Percentiles rank a stretch among this genome's conserved stretches.
Evolutionary conservation across 768 basidiomycete species (phyloP).

Genomic region (Kwoniella europaea): DNA sequence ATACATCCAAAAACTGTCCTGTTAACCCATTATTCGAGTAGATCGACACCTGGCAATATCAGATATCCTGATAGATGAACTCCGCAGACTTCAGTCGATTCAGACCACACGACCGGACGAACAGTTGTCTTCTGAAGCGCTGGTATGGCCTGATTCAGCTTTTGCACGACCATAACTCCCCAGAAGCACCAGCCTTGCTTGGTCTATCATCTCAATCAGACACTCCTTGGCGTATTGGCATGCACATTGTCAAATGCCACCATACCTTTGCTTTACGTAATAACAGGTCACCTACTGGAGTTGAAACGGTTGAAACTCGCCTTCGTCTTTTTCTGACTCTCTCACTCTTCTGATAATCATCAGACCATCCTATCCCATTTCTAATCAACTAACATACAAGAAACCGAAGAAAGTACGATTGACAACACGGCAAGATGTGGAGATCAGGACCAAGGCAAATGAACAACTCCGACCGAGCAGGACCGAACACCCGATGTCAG

Average conservation of each 20-base stretch:
- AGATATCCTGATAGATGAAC: too few relatives aligned
- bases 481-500: constrained; percentile 50
- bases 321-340: background rate
- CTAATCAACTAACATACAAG: background rate
- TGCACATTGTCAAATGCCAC: background rate
- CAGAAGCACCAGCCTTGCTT: too few relatives aligned
- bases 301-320: background rate
- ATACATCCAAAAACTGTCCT: background rate
- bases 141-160: too few relatives aligned
- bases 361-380: background rate
- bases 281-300: background rate
- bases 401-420: background rate
- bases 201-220: background rate
- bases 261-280: background rate
- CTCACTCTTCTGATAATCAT: background rate
- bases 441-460: constrained; percentile 36
- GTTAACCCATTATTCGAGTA: background rate
- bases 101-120: too few relatives aligned
- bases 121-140: too few relatives aligned
- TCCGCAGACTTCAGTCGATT: too few relatives aligned
- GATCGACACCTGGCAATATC: background rate
- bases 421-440: constrained; percentile 5
- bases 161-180: too few relatives aligned
- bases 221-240: background rate
- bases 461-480: constrained; percentile 35